Evolutionary conservation across 106 monocot genomes (phyloP), one percentile per base, ranked within the genome.

Genomic region (Acorus gramineus): DNA sequence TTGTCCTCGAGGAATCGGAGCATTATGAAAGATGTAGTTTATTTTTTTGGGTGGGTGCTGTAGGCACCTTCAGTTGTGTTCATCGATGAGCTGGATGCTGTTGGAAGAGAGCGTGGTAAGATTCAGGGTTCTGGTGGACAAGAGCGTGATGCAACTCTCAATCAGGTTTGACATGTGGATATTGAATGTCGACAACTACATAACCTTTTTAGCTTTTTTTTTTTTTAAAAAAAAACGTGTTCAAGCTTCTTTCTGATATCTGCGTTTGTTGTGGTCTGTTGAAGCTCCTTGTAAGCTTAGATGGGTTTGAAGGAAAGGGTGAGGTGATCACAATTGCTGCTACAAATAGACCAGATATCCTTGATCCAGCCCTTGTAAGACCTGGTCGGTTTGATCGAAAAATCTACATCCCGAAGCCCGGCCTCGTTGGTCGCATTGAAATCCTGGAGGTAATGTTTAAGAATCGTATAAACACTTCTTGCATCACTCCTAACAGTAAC

Each of bases 281-380:
- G 78, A 79, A 91, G 91, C 86, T 91, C 46, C 86, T 91, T 57
- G 86, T 91, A 14, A 86, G 91, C 75, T 72, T 91, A 71, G 91
- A 91, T 79, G 91, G 91, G 51, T 91, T 91, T 77, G 86, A 91
- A 91, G 91, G 91, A 77, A 86, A 84, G 74, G 91, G 91, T 10
- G 56, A 86, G 53, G 91, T 91, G 13, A 86, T 91, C 71, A 91
- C 91, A 52, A 86, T 91, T 69, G 91, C 91, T 66, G 91, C 91
- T 74, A 91, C 91, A 52, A 91, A 91, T 66, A 86, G 91, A 74
- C 86, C 84, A 64, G 91, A 91, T 81, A 91, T 91, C 68, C 91
- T 91, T 86, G 91, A 91, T 77, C 84, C 91, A 66, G 91, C 91
- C 47, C 84, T 91, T 60, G 91, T 91, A n/a, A 78, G 91, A 55